These are phyloP conservation scores for Aspergillus indologenus DNA, from an alignment of 495 filamentous ascomycete species.

Conservation along the genomic window DNA sequence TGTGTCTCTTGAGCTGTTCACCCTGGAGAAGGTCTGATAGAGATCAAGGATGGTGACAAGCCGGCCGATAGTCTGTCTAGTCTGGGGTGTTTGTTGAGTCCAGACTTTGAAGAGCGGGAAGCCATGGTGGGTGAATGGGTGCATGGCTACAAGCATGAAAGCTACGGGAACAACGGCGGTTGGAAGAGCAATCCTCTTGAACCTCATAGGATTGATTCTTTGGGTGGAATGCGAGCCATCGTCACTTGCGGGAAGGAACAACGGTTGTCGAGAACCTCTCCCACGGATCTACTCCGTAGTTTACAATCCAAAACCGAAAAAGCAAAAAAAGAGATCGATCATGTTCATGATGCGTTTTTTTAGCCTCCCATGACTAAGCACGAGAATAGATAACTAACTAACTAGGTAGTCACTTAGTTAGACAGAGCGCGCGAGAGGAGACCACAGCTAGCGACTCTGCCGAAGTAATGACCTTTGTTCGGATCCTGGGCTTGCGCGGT, in stretches of 20 bases:
- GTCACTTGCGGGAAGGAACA: not conserved
- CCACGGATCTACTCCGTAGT: not conserved
- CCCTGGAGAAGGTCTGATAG: not conserved
- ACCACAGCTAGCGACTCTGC: not conserved
- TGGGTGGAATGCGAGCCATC: not conserved
- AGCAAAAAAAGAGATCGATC: not conserved
- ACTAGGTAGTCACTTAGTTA: too few relatives aligned
- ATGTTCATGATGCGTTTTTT: not conserved
- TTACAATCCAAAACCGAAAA: too few relatives aligned
- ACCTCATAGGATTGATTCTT: too few relatives aligned
- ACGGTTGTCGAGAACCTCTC: not conserved
- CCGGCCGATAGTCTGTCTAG: not conserved
- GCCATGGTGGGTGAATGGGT: not conserved
- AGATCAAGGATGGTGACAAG: not conserved
- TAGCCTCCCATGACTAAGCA: not conserved
- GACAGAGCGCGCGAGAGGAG: not conserved
- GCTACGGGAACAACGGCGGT: not conserved
- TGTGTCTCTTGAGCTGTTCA: not conserved
- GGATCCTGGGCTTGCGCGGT: not conserved
- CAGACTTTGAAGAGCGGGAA: not conserved
- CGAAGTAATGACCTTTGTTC: not conserved
- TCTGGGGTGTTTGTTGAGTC: conserved; percentile 2
- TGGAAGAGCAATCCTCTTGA: not conserved
- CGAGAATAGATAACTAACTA: too few relatives aligned
- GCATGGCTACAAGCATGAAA: not conserved